Conservation (phyloP, 2,329 filamentous ascomycete genomes). For the Aspergillus nomiae region DNA sequence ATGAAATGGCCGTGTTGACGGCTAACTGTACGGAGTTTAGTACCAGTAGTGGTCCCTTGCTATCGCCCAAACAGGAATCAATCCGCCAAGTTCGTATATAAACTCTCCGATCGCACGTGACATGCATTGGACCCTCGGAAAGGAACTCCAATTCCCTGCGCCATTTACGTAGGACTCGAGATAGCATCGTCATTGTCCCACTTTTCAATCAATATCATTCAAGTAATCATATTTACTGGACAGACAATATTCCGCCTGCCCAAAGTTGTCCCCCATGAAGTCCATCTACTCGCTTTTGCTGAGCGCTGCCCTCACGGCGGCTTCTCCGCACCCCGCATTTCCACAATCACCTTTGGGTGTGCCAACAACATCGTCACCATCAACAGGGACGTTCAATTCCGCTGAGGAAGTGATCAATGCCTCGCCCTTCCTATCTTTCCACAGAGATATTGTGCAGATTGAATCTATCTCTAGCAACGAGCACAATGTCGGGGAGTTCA, state of each 20-base stretch:
- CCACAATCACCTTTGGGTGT: conserved; percentile 18
- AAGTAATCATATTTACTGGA: background rate
- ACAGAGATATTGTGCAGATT: conserved; percentile 73
- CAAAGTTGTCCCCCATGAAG: conserved; percentile 10
- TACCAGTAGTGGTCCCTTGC: background rate
- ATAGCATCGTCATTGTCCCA: background rate
- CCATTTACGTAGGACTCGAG: background rate
- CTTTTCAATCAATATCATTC: background rate
- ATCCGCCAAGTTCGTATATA: background rate
- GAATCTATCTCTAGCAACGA: conserved; percentile 74
- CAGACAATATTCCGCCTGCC: background rate
- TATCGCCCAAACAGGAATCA: no score
- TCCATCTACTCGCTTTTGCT: conserved; percentile 19
- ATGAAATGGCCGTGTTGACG: no score
- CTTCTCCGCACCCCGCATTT: conserved; percentile 33
- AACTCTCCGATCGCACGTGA: background rate
- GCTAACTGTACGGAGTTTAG: background rate
- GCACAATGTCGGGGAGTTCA: conserved; percentile 66
- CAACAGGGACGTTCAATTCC: conserved; percentile 7
- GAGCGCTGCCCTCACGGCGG: conserved; percentile 20
- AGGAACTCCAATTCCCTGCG: background rate
- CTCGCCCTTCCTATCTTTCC: conserved; percentile 66
- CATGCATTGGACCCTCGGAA: background rate
- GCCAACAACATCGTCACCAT: background rate
- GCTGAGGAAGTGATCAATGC: conserved; percentile 41